These are phyloP conservation scores for Drosera capensis DNA, from an alignment of 148 eudicot species.

Conservation along the genomic window DNA sequence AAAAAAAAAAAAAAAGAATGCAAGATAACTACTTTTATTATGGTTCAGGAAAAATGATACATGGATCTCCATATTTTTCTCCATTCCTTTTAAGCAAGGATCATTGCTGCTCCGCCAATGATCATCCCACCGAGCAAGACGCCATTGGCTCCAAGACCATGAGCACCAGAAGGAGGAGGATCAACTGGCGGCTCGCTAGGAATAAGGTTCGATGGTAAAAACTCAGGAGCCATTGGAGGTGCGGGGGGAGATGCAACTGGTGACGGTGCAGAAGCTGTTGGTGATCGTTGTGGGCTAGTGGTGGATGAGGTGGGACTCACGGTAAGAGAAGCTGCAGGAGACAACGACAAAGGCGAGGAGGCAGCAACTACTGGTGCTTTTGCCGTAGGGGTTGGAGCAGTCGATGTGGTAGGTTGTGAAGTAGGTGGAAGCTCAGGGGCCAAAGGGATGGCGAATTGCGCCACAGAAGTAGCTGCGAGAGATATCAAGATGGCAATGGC, in stretches of 20 bases:
- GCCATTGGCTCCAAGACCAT: slow-evolving; percentile 7
- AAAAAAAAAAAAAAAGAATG: too few relatives aligned
- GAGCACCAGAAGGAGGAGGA: slow-evolving; percentile 5
- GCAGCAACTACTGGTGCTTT: neutral
- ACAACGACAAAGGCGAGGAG: neutral
- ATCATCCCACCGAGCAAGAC: slow-evolving; percentile 3
- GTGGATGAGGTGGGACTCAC: neutral
- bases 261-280: neutral
- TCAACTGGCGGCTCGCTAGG: slow-evolving; percentile 7
- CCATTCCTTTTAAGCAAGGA: slow-evolving; percentile 10
- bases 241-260: slow-evolving; percentile 1
- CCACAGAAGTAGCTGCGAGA: slow-evolving; percentile 10
- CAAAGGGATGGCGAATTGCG: slow-evolving; percentile 7
- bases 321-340: neutral
- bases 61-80: too few relatives aligned
- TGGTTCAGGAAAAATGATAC: too few relatives aligned
- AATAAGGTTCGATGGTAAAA: slow-evolving; percentile 9
- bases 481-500: slow-evolving; percentile 14
- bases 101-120: slow-evolving; percentile 5
- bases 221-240: slow-evolving; percentile 4
- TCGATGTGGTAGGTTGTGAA: slow-evolving; percentile 2
- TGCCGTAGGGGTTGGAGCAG: neutral
- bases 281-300: neutral
- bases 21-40: too few relatives aligned
- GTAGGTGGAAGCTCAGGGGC: slow-evolving; percentile 12